These are phyloP conservation scores for Penstemon eatonii DNA, from an alignment of 257 asterid genomes.

Conservation along the genomic window DNA sequence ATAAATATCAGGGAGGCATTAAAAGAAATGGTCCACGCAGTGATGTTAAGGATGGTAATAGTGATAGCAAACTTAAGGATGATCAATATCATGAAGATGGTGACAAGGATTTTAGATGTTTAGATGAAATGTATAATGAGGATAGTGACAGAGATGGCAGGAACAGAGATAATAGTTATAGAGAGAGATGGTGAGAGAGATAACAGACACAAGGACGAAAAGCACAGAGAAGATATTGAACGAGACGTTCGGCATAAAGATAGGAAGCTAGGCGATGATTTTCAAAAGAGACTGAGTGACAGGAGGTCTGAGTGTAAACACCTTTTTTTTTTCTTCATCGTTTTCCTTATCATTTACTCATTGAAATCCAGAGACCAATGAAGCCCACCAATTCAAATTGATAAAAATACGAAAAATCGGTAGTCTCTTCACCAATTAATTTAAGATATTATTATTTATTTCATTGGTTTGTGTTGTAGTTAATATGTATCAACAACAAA, in stretches of 20 bases:
- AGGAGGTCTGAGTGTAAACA: too few relatives aligned
- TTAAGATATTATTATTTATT: too few relatives aligned
- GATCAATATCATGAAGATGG: conserved; percentile 66
- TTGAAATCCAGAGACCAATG: too few relatives aligned
- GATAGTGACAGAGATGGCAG: conserved; percentile 57
- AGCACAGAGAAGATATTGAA: conserved; percentile 63
- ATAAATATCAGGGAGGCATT: conserved; percentile 50
- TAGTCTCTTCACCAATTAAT: too few relatives aligned
- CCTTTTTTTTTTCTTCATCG: too few relatives aligned
- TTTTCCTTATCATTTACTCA: too few relatives aligned
- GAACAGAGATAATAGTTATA: conserved; percentile 41
- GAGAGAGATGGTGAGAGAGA: conserved; percentile 45
- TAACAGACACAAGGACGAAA: conserved; percentile 58
- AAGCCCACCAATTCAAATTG: too few relatives aligned
- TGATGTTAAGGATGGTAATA: conserved; percentile 66
- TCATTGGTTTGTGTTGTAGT: too few relatives aligned
- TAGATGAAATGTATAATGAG: conserved; percentile 54
- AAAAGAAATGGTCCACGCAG: conserved; percentile 47
- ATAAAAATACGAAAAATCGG: too few relatives aligned
- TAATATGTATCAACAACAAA: too few relatives aligned
- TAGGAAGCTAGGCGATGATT: conserved; percentile 58
- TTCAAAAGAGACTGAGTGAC: conserved; percentile 65
- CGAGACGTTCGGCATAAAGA: conserved; percentile 55
- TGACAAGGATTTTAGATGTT: conserved; percentile 47
- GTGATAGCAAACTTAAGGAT: conserved; percentile 55